Conservation (phyloP, 2,329 filamentous ascomycete species). For the Hypoxylon sp. region DNA sequence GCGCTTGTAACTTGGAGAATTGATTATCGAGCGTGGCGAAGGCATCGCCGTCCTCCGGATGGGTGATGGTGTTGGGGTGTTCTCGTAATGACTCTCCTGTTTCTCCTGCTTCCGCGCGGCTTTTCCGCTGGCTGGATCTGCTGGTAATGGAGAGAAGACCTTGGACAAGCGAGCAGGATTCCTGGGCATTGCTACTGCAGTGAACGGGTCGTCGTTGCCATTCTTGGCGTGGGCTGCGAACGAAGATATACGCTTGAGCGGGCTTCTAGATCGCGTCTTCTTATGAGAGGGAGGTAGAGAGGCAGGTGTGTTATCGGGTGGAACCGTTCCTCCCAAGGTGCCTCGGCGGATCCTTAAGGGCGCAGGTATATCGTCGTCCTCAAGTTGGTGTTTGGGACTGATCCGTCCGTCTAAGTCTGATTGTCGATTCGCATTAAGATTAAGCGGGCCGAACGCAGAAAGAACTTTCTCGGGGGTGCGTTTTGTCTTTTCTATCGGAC, state of each 20-base stretch:
- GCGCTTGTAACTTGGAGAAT: slow-evolving; percentile 45
- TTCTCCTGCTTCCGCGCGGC: slow-evolving; percentile 9
- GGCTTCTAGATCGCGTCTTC: neutral
- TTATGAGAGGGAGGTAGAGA: slow-evolving; percentile 1
- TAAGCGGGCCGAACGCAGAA: slow-evolving; percentile 34
- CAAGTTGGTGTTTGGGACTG: slow-evolving; percentile 25
- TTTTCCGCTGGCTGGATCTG: slow-evolving; percentile 27
- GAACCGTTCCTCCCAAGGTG: slow-evolving; percentile 30
- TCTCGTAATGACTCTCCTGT: slow-evolving; percentile 15
- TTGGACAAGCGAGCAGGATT: slow-evolving; percentile 49
- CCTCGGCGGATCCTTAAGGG: slow-evolving; percentile 35
- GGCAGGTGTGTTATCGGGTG: neutral
- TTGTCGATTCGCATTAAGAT: neutral
- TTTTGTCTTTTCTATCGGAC: slow-evolving; percentile 21
- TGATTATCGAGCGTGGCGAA: slow-evolving; percentile 48
- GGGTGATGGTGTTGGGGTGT: slow-evolving; percentile 47
- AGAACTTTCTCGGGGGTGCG: slow-evolving; percentile 30
- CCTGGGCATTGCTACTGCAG: slow-evolving; percentile 34
- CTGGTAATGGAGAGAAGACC: slow-evolving; percentile 50
- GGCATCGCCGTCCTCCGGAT: slow-evolving; percentile 40
- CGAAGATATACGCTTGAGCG: slow-evolving; percentile 25
- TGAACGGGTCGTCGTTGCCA: slow-evolving; percentile 51
- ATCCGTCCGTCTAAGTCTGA: neutral
- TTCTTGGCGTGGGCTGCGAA: slow-evolving; percentile 41
- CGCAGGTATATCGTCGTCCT: slow-evolving; percentile 33